Evolutionary conservation across 75 land plant species (phyloP), one percentile per base, ranked within the genome.

Genomic region (Gnetum montanum): DNA sequence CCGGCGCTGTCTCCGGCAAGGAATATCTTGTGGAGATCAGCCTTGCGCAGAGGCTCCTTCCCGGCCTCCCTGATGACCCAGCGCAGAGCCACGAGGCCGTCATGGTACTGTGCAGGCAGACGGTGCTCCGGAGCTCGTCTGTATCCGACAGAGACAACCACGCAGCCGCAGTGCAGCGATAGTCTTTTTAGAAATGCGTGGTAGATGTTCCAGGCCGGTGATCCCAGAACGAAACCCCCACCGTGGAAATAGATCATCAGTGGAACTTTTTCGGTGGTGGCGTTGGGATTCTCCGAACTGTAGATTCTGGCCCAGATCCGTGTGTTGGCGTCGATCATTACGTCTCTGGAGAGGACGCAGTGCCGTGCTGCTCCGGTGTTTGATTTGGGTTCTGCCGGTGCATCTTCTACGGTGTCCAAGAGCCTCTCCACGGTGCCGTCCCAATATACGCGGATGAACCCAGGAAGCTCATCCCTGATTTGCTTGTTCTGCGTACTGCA

Each of bases 191-290:
- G 46, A 65, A 83, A 80, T 23, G 55, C 70, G 16, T 83, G 70
- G 73, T 80, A 71, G 19, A 78, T 71, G 11, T 54, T 35, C 76
- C 82, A 74, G 1, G 82, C 60, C 0, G 86, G 67, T 5, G 75
- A 80, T 45, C 76, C 79, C 4, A 83, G 52, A 25, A 67, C 70
- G 54, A 83, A 79, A 1, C 83, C 83, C 8, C 84, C 86, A 0
- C 86, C 86, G 48, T 83, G 86, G 66, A 83, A 79, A 59, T 83
- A 83, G 7, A 80, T 56, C n/a, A 80, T 22, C 34, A 76, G 7
- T 4, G 84, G 84, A 1, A 76, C 38, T 22, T 38, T 62, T 0
- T 0, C 40, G 18, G 3, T 40, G 0, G n/a, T 19, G 2, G 4
- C 24, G 0, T 2, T 19, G 0, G 1, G 23, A 27, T 49, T 30